phyloP scores from a whole-genome alignment of 768 basidiomycete genomes.

The Macrolepiota fuliginosa region DNA sequence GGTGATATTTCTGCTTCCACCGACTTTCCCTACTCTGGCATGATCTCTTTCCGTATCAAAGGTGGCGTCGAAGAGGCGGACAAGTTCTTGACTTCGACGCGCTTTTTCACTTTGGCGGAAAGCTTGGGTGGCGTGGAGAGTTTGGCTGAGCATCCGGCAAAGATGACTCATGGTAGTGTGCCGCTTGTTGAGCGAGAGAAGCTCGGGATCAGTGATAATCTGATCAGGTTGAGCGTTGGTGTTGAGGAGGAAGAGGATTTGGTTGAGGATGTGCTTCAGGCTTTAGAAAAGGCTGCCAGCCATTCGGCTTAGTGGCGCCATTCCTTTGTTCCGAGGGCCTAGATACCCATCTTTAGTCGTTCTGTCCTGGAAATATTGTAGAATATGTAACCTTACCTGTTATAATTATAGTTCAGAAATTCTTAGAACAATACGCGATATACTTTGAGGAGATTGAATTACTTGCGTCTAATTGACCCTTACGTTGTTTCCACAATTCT shows the following conservation, averaged over 20 bases:
- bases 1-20: conserved; percentile 20
- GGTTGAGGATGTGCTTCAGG: conserved; percentile 65
- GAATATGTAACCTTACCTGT: background rate
- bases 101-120: conserved; percentile 83
- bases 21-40: conserved; percentile 85
- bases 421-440: too few relatives aligned
- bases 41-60: conserved; percentile 78
- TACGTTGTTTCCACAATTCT: too few relatives aligned
- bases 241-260: conserved; percentile 88
- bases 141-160: conserved; percentile 80
- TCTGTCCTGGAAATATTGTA: background rate
- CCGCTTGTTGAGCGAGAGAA: conserved; percentile 61
- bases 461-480: too few relatives aligned
- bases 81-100: conserved; percentile 60
- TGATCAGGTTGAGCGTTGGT: conserved; percentile 82
- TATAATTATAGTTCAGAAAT: too few relatives aligned
- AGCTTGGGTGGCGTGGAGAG: conserved; percentile 91
- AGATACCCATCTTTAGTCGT: background rate
- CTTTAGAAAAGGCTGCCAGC: conserved; percentile 45
- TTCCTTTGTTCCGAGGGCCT: background rate
- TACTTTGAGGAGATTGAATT: too few relatives aligned
- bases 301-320: background rate
- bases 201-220: conserved; percentile 75
- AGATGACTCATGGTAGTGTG: conserved; percentile 87
- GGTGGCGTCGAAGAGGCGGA: conserved; percentile 58